Base-by-base conservation (phyloP, 2,329 filamentous ascomycete species). In the Dactylellina drechsleri region DNA sequence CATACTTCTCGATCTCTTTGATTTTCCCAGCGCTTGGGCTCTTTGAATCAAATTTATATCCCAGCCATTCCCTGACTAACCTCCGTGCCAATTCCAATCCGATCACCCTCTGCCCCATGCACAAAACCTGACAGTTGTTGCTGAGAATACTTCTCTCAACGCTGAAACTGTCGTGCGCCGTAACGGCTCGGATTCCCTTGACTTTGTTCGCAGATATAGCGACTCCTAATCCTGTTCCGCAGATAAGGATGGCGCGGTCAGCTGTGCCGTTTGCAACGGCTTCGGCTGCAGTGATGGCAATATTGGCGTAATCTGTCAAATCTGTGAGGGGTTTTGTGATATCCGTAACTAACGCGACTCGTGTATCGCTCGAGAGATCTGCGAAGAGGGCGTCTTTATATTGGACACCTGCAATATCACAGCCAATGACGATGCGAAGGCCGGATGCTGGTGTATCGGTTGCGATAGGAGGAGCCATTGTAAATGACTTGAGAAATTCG, bases 191-290 rank as follows among this genome's bases (percentile, higher is more conserved):
- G 76, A 96, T 88, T 4, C 92, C 92, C 67, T 89, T 90, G 77
- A 96, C 88, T 82, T 96, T 96, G 85, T 96, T 96, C 78, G 92
- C 92, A n/a, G 88, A 84, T 81, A 96, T 96, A 79, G 92, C 92
- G 6, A 96, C 92, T 18, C 92, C 92, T 6, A 96, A 86, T 0
- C 92, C 92, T 0, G 92, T 96, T 1, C 92, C 92, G 83, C 92
- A 96, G 83, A 96, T 92, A 49, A 93, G 84, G 43, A 96, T 85
- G 0, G 91, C 92, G 62, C 92, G 89, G 82, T 96, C 92, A 61
- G 87, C 90, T 79, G 88, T 85, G 50, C 89, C 89, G 4, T 84
- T 82, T 2, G 85, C 84, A 10, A 91, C 86, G 43, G 90, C 84
- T 74, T 84, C 83, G 13, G 56, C 60, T 20, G 52, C 67, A 13